Evolutionary conservation across 495 filamentous ascomycete species (phyloP).

Genomic region (Podospora pseudopauciseta): DNA sequence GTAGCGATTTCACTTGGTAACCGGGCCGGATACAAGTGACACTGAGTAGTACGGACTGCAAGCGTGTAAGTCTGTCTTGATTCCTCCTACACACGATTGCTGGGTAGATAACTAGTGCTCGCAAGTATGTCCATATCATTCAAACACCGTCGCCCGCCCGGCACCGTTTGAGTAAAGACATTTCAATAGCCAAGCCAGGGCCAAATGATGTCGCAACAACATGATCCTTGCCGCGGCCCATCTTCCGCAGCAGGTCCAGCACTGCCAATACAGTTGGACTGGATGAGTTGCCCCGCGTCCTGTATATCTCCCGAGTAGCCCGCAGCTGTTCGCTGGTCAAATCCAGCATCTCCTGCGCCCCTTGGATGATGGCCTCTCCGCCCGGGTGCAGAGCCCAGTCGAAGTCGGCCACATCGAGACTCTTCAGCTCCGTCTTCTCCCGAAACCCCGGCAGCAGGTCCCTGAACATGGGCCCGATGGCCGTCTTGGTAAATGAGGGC

Average conservation of each 20-base stretch:
- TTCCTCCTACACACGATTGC: too few species aligned
- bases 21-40: too few species aligned
- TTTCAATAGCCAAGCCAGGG: slow-evolving; percentile 45
- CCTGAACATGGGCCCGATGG: slow-evolving; percentile 14
- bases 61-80: too few species aligned
- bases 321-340: slow-evolving; percentile 38
- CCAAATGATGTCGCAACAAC: slow-evolving; percentile 45
- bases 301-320: slow-evolving; percentile 8
- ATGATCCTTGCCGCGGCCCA: slow-evolving; percentile 35
- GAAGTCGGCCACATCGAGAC: slow-evolving; percentile 26
- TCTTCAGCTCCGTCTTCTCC: slow-evolving; percentile 1
- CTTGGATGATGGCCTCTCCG: slow-evolving; percentile 45
- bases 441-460: not conserved
- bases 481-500: slow-evolving; percentile 27
- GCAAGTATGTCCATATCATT: too few species aligned
- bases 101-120: too few species aligned
- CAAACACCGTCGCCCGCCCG: too few species aligned
- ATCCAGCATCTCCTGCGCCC: slow-evolving; percentile 33
- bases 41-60: too few species aligned
- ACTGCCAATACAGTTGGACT: slow-evolving; percentile 31
- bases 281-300: too few species aligned
- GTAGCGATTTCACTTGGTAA: too few species aligned
- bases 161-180: slow-evolving; percentile 25
- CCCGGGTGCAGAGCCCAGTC: slow-evolving; percentile 52
- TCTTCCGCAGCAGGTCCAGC: slow-evolving; percentile 37